Percentiles rank a stretch among this genome's conserved stretches.
phyloP scores from a whole-genome alignment of 768 basidiomycete species.

The Suillus cothurnatus region DNA sequence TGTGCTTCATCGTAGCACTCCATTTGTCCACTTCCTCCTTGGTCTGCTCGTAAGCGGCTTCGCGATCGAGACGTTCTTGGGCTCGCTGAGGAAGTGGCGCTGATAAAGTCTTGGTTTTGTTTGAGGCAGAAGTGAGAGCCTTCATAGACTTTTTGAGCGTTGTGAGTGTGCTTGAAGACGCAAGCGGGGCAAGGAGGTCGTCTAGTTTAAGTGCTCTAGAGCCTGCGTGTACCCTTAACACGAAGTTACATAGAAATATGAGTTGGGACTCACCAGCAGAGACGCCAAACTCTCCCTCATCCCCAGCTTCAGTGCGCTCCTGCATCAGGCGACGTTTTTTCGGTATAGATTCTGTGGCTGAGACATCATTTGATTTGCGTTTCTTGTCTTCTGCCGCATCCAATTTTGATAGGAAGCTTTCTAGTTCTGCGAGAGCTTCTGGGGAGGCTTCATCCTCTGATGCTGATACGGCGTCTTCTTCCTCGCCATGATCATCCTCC shows the following conservation, averaged over 20 bases:
- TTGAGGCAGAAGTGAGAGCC: slow-evolving; percentile 53
- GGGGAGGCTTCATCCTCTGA: slow-evolving; percentile 52
- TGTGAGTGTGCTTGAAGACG: slow-evolving; percentile 57
- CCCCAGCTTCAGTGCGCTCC: slow-evolving; percentile 78
- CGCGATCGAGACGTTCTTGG: slow-evolving; percentile 88
- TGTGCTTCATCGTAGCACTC: slow-evolving; percentile 88
- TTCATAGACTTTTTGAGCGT: slow-evolving; percentile 74
- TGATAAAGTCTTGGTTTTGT: slow-evolving; percentile 62
- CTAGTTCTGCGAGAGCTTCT: slow-evolving; percentile 68
- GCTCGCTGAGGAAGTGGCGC: slow-evolving; percentile 86
- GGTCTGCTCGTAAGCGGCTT: slow-evolving; percentile 94
- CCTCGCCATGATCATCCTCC: slow-evolving; percentile 40
- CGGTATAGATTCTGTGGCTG: slow-evolving; percentile 23
- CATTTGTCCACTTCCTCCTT: slow-evolving; percentile 93
- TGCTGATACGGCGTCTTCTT: slow-evolving; percentile 40
- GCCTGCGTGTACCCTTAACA: slow-evolving; percentile 35
- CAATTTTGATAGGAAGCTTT: slow-evolving; percentile 70
- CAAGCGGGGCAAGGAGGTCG: slow-evolving; percentile 76
- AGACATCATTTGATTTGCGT: slow-evolving; percentile 41
- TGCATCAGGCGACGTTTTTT: slow-evolving; percentile 61
- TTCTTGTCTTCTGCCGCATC: slow-evolving; percentile 59
- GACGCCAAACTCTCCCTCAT: slow-evolving; percentile 79
- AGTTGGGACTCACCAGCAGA: slow-evolving; percentile 42
- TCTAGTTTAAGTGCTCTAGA: slow-evolving; percentile 60
- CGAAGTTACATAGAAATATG: neutral